Percentiles rank a stretch among this genome's conserved stretches.
phyloP scores from a whole-genome alignment of 495 filamentous ascomycete genomes.

The Bathelium albidoporum region DNA sequence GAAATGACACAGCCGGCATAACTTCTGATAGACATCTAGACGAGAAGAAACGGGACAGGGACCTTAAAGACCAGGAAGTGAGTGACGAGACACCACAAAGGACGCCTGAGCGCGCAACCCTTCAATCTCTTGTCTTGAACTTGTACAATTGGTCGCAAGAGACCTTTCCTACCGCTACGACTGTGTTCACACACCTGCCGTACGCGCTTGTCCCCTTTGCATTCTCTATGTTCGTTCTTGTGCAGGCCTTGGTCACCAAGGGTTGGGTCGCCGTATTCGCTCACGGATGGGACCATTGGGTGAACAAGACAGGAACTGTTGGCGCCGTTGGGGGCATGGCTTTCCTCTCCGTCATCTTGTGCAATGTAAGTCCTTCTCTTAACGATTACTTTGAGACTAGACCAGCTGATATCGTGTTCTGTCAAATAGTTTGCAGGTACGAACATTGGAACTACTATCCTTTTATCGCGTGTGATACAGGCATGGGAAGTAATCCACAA shows the following conservation, averaged over 20 bases:
- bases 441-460: slow-evolving; percentile 60
- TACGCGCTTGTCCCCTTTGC: slow-evolving; percentile 55
- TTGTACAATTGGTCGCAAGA: slow-evolving; percentile 47
- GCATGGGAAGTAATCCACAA: slow-evolving; percentile 48
- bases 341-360: slow-evolving; percentile 55
- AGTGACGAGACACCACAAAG: slow-evolving; percentile 15
- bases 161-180: slow-evolving; percentile 55
- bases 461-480: slow-evolving; percentile 55
- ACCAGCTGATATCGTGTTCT: slow-evolving; percentile 9
- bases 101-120: slow-evolving; percentile 26
- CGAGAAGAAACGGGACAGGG: not conserved
- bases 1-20: not conserved
- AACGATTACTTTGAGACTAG: too few relatives aligned
- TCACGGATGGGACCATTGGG: slow-evolving; percentile 58
- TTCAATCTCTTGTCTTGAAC: slow-evolving; percentile 37
- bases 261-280: slow-evolving; percentile 60
- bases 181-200: slow-evolving; percentile 49
- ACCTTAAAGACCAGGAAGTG: not conserved
- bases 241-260: slow-evolving; percentile 55
- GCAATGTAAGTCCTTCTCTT: slow-evolving; percentile 45
- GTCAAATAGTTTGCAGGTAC: slow-evolving; percentile 51
- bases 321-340: slow-evolving; percentile 57
- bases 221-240: slow-evolving; percentile 57
- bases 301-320: slow-evolving; percentile 51
- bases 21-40: slow-evolving; percentile 9